Base-by-base conservation (phyloP, 1,139 yeast species). In the Zygosaccharomyces sapae region DNA sequence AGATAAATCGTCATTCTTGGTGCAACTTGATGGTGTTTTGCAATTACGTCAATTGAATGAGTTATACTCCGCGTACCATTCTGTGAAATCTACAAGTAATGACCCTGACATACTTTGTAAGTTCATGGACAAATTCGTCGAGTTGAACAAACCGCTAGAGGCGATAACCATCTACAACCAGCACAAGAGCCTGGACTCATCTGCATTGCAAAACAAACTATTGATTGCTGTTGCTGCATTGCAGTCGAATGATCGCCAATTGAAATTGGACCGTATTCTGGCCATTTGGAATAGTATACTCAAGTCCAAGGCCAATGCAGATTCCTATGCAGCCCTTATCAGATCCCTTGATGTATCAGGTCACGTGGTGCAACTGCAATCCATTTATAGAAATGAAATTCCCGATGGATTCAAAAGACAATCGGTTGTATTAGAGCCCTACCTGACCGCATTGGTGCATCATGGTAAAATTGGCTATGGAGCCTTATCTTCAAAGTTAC, bases 251-350 rank as follows among this genome's bases (percentile, higher is more conserved):
- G 33, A 53, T 4, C 48, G 52, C 12, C 35, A 38, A 22, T 45
- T 50, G 29, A 56, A 50, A 41, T 37, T 55, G 35, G 48, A 53
- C 31, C 56, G 65, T 48, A 54, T 62, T 35, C 55, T 61, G 45
- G 67, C 67, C 5, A 54, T 63, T 37, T 63, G 68, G 68, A 63
- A 63, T 45, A 52, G 61, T 37, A 47, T 55, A n/a, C 53, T 62
- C 18, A 56, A 56, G 38, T 48, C 56, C n/a, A 36, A 44, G 8
- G 54, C 50, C 6, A 36, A 47, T 5, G 49, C 53, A 5, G 47
- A 48, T 8, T 58, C 65, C 3, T 63, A 54, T 43, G 49, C 52
- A n/a, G 44, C 55, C 6, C 47, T 63, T 27, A 37, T 63, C 6
- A 45, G 49, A 22, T 59, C 65, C 1, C 49, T 63, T 8, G 49